Evolutionary conservation across 2,329 filamentous ascomycete species (phyloP).

Genomic region (Bipolaris sorokiniana): DNA sequence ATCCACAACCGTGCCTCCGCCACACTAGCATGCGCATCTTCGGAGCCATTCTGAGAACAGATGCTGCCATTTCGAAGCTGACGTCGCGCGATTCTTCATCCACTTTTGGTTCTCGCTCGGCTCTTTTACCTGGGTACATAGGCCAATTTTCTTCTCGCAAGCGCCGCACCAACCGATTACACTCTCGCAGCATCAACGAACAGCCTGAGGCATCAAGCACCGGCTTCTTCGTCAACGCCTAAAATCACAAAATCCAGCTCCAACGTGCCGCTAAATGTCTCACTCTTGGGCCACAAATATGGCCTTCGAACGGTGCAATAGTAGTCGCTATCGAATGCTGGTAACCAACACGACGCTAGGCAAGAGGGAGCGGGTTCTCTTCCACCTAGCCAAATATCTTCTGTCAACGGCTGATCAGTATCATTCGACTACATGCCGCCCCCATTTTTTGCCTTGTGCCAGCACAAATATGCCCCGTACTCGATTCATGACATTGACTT

Average conservation of each 20-base stretch:
- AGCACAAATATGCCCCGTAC: background rate
- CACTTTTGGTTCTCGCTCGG: slow-evolving; percentile 3
- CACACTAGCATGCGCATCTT: slow-evolving; percentile 15
- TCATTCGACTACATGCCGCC: slow-evolving; percentile 4
- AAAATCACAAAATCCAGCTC: background rate
- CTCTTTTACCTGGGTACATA: background rate
- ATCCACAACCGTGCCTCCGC: slow-evolving; percentile 25
- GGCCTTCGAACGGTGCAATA: slow-evolving; percentile 4
- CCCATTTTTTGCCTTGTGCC: slow-evolving; percentile 7
- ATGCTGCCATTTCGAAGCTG: background rate
- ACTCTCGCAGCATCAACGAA: slow-evolving; percentile 4
- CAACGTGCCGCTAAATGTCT: slow-evolving; percentile 4
- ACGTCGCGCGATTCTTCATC: slow-evolving; percentile 7
- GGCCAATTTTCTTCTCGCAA: slow-evolving; percentile 9
- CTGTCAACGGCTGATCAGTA: slow-evolving; percentile 10
- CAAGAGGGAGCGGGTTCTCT: background rate
- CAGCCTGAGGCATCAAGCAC: slow-evolving; percentile 13
- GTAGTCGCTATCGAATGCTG: slow-evolving; percentile 7
- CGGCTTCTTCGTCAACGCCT: slow-evolving; percentile 1
- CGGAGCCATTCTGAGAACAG: slow-evolving; percentile 9
- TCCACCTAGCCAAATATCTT: background rate
- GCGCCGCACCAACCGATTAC: slow-evolving; percentile 13
- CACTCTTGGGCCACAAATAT: slow-evolving; percentile 10
- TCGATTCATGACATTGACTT: background rate
- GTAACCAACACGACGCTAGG: slow-evolving; percentile 14